Conservation (phyloP, 2,329 filamentous ascomycete species). For the Sclerotinia borealis region DNA sequence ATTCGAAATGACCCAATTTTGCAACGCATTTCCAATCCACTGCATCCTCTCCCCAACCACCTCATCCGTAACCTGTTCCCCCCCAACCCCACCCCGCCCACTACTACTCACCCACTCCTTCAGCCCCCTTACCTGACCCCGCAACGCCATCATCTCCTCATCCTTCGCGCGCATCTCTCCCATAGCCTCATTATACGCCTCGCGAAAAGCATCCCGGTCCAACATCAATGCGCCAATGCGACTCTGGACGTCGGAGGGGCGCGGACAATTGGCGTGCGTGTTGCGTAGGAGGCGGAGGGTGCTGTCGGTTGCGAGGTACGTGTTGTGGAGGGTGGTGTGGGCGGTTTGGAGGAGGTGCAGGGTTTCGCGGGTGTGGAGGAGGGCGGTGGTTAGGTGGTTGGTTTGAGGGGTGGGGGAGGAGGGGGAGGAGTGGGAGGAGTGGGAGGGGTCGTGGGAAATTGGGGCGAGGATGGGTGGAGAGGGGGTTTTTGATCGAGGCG, state of each 20-base stretch:
- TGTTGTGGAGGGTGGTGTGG: constrained; percentile 47
- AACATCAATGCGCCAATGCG: constrained; percentile 26
- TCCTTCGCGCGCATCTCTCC: constrained; percentile 45
- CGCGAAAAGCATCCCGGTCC: constrained; percentile 37
- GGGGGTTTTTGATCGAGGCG: background rate
- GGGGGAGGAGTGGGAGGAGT: background rate
- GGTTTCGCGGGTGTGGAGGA: constrained; percentile 8
- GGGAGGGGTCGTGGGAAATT: background rate
- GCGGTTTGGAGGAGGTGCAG: constrained; percentile 53
- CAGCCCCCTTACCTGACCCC: constrained; percentile 57
- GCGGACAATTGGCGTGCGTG: constrained; percentile 41
- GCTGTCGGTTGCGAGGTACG: constrained; percentile 46
- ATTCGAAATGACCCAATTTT: constrained; percentile 69
- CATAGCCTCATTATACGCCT: constrained; percentile 43
- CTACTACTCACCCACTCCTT: constrained; percentile 67
- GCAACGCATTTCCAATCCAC: constrained; percentile 58
- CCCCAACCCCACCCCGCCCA: constrained; percentile 43
- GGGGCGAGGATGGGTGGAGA: background rate
- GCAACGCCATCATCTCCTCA: constrained; percentile 48
- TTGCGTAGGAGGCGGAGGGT: constrained; percentile 45
- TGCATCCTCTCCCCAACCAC: constrained; percentile 57
- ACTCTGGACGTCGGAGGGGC: constrained; percentile 37
- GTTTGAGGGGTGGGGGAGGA: background rate
- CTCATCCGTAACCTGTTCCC: constrained; percentile 58
- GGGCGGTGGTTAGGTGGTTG: background rate